Evolutionary conservation across 108 stramenopile species (phyloP), one percentile per base, ranked within the genome.

Genomic region (Fistulifera pelliculosa): DNA sequence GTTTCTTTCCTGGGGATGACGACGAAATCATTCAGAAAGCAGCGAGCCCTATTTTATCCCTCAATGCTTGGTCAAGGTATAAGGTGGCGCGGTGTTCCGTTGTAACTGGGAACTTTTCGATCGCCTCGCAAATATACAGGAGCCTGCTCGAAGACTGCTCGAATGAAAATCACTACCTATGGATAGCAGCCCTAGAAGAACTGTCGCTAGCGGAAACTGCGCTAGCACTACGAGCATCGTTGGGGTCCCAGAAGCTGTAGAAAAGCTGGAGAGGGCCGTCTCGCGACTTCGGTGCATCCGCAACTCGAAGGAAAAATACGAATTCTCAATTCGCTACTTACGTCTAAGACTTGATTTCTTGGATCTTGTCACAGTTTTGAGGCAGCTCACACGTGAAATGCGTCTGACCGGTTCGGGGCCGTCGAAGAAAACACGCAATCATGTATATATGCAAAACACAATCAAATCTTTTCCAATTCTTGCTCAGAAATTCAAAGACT

Each of bases 351-450:
- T 75, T 22, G 65, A 64, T 16, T 66, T 73, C 58, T 65, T 73
- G 3, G 72, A 78, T 35, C 40, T 78, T 15, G 13, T 62, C 2
- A 52, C 60, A 0, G 53, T 59, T 12, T 38, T 73, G 14, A 62
- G 78, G 10, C 58, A 65, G 35, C 57, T 79, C 4, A 52, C 59
- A 15, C 44, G 67, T 14, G 74, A 79, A 53, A 75, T 74, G 67
- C 50, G 78, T 21, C 48, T 79, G 55, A 66, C 63, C 10, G 64
- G 57, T 15, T 24, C 40, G 11, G 67, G 47, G 24, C 73, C 74
- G 14, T 61, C 56, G 22, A 69, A 69, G 52, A 45, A 61, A 49
- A 79, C 73, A 7, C 44, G 78, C 1, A 26, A 66, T 12, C 54
- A 35, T 27, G 52, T 66, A 2, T 74, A 79, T 60, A 49, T 72